Conservation (phyloP, 192 early-diverging fungal genomes). For the Backusella liffmaniae region DNA sequence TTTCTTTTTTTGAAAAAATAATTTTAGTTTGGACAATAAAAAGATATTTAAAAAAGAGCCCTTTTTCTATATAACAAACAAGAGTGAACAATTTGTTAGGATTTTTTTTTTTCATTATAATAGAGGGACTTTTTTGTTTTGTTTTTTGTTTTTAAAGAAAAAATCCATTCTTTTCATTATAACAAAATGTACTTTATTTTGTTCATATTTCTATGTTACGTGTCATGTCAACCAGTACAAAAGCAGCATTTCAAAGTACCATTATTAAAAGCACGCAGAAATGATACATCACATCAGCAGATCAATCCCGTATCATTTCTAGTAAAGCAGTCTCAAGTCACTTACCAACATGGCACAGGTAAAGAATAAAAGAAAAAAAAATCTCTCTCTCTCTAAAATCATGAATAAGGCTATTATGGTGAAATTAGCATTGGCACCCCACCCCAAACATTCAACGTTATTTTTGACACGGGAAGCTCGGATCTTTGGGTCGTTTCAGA, state of each 20-base stretch:
- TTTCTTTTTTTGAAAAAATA: not conserved
- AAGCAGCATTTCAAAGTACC: constrained; percentile 5
- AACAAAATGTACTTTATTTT: not conserved
- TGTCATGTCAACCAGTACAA: constrained; percentile 6
- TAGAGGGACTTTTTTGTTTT: not conserved
- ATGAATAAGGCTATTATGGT: constrained; percentile 27
- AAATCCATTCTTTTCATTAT: not conserved
- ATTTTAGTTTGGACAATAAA: constrained; percentile 4
- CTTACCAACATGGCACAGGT: constrained; percentile 22
- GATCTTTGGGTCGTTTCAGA: constrained; percentile 63
- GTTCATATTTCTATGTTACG: not conserved
- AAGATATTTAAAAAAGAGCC: not conserved
- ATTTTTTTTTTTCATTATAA: not conserved
- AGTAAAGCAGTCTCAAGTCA: constrained; percentile 18
- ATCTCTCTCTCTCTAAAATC: not conserved
- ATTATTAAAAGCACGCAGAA: not conserved
- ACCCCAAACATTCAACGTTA: constrained; percentile 63
- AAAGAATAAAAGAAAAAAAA: not conserved
- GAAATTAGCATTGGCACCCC: constrained; percentile 57
- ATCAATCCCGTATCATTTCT: not conserved
- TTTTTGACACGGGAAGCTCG: constrained; percentile 73
- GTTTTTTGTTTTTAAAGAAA: not conserved
- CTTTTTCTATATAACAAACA: not conserved
- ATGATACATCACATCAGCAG: not conserved
- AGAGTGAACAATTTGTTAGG: not conserved